Evolutionary conservation across 2,329 filamentous ascomycete genomes (phyloP).

Genomic region (Epichloe scottii): DNA sequence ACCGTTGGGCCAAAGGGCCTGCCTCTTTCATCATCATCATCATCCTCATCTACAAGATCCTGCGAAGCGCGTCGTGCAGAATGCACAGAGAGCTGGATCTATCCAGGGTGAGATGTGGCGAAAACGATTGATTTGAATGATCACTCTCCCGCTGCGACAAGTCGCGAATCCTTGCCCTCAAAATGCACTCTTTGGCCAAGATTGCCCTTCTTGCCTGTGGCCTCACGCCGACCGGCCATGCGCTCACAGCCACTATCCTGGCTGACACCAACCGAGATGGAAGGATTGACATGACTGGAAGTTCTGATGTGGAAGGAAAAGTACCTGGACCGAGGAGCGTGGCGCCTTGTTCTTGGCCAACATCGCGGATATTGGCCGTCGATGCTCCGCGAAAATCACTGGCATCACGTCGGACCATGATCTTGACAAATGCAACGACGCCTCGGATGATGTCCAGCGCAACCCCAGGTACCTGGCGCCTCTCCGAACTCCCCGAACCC

Average conservation of each 20-base stretch:
- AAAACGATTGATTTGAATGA: too few species aligned
- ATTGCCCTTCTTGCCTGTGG: neutral
- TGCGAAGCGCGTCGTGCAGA: neutral
- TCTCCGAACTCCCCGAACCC: conserved; percentile 17
- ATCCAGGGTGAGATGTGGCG: too few species aligned
- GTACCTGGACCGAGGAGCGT: conserved; percentile 10
- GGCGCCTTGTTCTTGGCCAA: conserved; percentile 26
- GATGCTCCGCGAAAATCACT: conserved; percentile 15
- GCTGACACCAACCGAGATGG: conserved; percentile 26
- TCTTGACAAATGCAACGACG: conserved; percentile 23
- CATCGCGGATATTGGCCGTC: conserved; percentile 19
- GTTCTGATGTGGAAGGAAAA: conserved; percentile 14
- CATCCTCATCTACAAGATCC: conserved; percentile 22
- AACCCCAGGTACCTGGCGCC: conserved; percentile 20
- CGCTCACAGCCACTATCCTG: conserved; percentile 9
- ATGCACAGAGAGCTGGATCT: too few species aligned
- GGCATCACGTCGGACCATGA: conserved; percentile 12
- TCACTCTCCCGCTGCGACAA: too few species aligned
- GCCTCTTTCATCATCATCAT: too few species aligned
- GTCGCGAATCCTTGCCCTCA: neutral
- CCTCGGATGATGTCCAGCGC: conserved; percentile 20
- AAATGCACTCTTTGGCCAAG: neutral
- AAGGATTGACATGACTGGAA: conserved; percentile 14
- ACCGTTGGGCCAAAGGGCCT: too few species aligned
- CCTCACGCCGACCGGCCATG: neutral